These are phyloP conservation scores for Aphanomyces invadans DNA, from an alignment of 352 stramenopile genomes.

Conservation along the genomic window DNA sequence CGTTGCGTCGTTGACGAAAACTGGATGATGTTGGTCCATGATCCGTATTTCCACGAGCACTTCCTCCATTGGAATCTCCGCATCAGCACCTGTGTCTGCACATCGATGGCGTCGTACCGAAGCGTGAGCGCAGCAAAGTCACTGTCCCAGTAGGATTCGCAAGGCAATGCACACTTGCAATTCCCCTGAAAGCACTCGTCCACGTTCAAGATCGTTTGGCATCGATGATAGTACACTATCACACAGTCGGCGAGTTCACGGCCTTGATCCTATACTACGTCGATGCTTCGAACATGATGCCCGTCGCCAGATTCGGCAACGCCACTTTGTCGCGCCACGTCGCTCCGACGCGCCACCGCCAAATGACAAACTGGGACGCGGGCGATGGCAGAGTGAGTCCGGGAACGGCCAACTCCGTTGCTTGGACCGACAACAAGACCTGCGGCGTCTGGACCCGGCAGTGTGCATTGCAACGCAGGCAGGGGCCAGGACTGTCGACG, in stretches of 20 bases:
- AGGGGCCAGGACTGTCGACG: neutral
- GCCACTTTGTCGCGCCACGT: neutral
- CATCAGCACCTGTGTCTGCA: neutral
- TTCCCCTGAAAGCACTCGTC: neutral
- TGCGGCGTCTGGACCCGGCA: too few species aligned
- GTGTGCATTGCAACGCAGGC: neutral
- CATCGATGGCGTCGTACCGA: neutral
- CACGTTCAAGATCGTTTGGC: neutral
- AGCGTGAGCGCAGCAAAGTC: neutral
- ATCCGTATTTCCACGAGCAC: slow-evolving; percentile 1
- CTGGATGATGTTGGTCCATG: neutral
- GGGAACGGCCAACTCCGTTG: neutral
- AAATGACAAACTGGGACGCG: neutral
- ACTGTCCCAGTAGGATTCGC: neutral
- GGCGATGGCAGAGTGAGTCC: neutral
- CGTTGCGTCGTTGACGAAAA: neutral
- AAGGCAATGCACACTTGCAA: neutral
- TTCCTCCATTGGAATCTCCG: neutral
- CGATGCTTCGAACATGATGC: neutral
- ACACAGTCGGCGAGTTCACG: neutral
- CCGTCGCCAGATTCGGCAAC: neutral
- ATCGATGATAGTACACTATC: neutral
- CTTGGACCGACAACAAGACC: neutral
- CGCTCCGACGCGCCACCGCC: neutral
- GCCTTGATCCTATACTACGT: neutral